Conservation (phyloP, 2,329 filamentous ascomycete species). For the Pseudopithomyces chartarum region DNA sequence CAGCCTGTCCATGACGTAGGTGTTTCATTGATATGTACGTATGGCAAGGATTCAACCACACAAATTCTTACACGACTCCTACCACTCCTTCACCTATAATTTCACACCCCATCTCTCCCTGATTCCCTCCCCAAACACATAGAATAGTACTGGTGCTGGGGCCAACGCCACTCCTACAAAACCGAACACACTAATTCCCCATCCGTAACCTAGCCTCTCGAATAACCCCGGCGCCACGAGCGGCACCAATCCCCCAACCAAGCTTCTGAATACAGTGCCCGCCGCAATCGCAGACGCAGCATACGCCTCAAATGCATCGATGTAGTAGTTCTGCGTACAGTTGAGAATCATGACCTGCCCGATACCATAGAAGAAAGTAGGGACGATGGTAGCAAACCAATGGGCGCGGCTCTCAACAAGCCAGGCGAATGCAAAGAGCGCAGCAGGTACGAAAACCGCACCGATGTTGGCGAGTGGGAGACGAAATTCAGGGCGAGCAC, state of each 20-base stretch:
- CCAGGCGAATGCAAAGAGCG: slow-evolving; percentile 52
- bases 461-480: slow-evolving; percentile 54
- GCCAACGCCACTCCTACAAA: slow-evolving; percentile 52
- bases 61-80: background rate
- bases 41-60: no score
- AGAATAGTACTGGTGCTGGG: slow-evolving; percentile 57
- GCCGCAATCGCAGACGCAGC: slow-evolving; percentile 58
- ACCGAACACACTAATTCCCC: slow-evolving; percentile 56
- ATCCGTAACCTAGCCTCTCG: slow-evolving; percentile 54
- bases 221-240: slow-evolving; percentile 52
- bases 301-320: slow-evolving; percentile 57
- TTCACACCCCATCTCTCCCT: slow-evolving; percentile 48
- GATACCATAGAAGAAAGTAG: slow-evolving; percentile 56
- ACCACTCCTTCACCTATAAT: slow-evolving; percentile 6
- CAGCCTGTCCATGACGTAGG: no score
- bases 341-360: slow-evolving; percentile 61
- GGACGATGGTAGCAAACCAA: slow-evolving; percentile 49
- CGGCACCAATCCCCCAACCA: slow-evolving; percentile 55
- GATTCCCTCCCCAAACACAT: slow-evolving; percentile 52
- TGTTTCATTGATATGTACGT: no score
- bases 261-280: slow-evolving; percentile 52
- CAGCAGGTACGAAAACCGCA: slow-evolving; percentile 48
- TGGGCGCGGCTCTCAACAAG: slow-evolving; percentile 47
- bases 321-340: slow-evolving; percentile 60
- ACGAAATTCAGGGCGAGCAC: slow-evolving; percentile 50